Evolutionary conservation across 768 basidiomycete species (phyloP).

Genomic region (Pulveroboletus sp.): DNA sequence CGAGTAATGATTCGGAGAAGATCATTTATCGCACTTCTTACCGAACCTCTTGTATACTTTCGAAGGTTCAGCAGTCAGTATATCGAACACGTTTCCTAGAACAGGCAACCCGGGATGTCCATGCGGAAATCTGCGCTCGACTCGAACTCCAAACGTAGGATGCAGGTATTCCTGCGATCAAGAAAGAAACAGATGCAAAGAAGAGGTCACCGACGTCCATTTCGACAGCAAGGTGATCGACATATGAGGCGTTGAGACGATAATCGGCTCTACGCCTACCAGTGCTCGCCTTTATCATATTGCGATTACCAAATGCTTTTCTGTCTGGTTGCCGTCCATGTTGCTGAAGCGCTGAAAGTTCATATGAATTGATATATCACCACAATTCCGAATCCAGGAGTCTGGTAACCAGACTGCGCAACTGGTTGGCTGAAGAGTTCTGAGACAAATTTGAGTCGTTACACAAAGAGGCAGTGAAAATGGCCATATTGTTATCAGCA

Average conservation of each 20-base stretch:
- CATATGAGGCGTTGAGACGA: too few relatives aligned
- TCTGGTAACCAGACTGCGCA: too few relatives aligned
- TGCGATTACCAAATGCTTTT: background rate
- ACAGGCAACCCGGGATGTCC: conserved; percentile 2
- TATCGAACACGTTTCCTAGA: conserved; percentile 5
- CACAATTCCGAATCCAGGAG: too few relatives aligned
- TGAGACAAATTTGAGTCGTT: too few relatives aligned
- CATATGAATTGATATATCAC: too few relatives aligned
- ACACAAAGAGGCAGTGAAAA: too few relatives aligned
- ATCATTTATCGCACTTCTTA: conserved; percentile 1
- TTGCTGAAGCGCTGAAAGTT: too few relatives aligned
- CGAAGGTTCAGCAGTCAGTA: conserved; percentile 1
- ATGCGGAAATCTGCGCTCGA: conserved; percentile 1
- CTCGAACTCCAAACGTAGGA: background rate
- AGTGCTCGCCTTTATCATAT: background rate
- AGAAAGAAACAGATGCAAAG: background rate
- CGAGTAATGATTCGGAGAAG: background rate
- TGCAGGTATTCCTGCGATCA: background rate
- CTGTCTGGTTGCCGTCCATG: background rate
- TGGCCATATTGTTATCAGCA: too few relatives aligned
- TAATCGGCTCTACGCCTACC: too few relatives aligned
- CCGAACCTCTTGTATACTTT: background rate
- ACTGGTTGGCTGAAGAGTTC: too few relatives aligned
- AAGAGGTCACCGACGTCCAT: too few relatives aligned
- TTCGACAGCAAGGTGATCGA: too few relatives aligned